These are phyloP conservation scores for Torulaspora gathmanii DNA, from an alignment of 805 yeast genomes.

Conservation along the genomic window DNA sequence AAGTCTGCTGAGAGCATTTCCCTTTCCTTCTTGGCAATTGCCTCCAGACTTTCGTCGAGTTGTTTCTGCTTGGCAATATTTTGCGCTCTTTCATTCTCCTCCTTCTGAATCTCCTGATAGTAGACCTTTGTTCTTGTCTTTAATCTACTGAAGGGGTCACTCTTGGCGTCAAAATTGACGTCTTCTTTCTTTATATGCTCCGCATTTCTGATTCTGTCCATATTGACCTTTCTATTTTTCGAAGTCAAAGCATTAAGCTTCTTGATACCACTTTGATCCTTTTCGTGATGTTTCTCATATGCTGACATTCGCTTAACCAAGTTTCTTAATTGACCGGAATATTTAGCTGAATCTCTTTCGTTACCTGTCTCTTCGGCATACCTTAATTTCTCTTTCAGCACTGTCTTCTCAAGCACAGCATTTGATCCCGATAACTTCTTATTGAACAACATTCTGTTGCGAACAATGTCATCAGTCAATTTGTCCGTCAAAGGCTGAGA, in stretches of 20 bases:
- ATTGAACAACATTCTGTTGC: slow-evolving; percentile 59
- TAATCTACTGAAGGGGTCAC: slow-evolving; percentile 85
- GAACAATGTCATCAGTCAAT: slow-evolving; percentile 75
- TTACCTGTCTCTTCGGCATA: slow-evolving; percentile 64
- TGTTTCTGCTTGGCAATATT: slow-evolving; percentile 48
- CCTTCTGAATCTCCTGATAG: slow-evolving; percentile 52
- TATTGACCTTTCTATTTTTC: slow-evolving; percentile 79
- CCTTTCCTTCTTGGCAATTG: slow-evolving; percentile 43
- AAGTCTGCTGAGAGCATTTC: slow-evolving; percentile 48
- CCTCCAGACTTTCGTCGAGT: slow-evolving; percentile 37
- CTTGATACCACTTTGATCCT: slow-evolving; percentile 38
- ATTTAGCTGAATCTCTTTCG: slow-evolving; percentile 40
- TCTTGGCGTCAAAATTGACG: slow-evolving; percentile 38
- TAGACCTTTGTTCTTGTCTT: slow-evolving; percentile 83
- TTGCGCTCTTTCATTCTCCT: slow-evolving; percentile 56
- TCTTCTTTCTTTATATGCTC: slow-evolving; percentile 55
- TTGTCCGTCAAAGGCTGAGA: slow-evolving; percentile 62
- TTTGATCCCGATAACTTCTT: slow-evolving; percentile 59
- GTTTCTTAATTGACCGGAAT: slow-evolving; percentile 46
- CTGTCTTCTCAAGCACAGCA: slow-evolving; percentile 70
- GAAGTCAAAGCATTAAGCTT: slow-evolving; percentile 71
- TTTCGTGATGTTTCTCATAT: slow-evolving; percentile 38
- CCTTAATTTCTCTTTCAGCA: slow-evolving; percentile 65
- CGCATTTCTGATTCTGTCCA: slow-evolving; percentile 70
- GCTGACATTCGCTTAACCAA: slow-evolving; percentile 38